Percentiles rank a stretch among this genome's conserved stretches.
Evolutionary conservation across 225 moss, liverwort and hornwort genomes (phyloP).

Genomic region (Physcomitrium patens): DNA sequence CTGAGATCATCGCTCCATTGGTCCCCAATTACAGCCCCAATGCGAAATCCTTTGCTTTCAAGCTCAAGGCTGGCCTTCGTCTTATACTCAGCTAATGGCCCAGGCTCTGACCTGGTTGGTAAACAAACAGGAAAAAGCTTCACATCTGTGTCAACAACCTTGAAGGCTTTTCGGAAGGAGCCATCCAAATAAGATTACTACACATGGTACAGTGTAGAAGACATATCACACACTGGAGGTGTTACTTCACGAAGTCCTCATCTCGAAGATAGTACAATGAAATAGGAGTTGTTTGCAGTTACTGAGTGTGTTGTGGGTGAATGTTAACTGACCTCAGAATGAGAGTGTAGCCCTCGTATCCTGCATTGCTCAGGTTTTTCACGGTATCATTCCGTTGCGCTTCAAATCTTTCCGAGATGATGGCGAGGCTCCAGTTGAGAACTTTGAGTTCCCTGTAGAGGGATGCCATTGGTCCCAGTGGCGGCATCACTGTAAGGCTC

Average conservation of each 20-base stretch:
- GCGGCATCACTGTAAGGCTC: slow-evolving; percentile 54
- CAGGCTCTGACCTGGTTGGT: slow-evolving; percentile 41
- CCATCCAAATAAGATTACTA: neutral
- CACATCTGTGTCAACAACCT: slow-evolving; percentile 21
- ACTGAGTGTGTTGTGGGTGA: neutral
- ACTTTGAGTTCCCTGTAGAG: slow-evolving; percentile 73
- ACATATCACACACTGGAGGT: slow-evolving; percentile 5
- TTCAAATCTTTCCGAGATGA: slow-evolving; percentile 79
- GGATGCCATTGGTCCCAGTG: slow-evolving; percentile 56
- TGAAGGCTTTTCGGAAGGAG: neutral
- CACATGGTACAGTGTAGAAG: neutral
- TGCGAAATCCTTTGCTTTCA: slow-evolving; percentile 62
- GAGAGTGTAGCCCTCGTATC: slow-evolving; percentile 71
- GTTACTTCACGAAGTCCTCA: neutral
- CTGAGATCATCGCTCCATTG: slow-evolving; percentile 97
- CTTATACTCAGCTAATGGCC: slow-evolving; percentile 67
- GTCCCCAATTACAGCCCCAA: slow-evolving; percentile 82
- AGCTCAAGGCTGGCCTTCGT: slow-evolving; percentile 62
- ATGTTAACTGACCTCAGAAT: slow-evolving; percentile 58
- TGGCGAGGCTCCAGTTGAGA: slow-evolving; percentile 66
- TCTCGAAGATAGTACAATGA: neutral
- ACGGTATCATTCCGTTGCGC: slow-evolving; percentile 66
- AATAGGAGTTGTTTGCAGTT: neutral
- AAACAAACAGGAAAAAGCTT: neutral
- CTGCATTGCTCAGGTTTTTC: slow-evolving; percentile 65